These are phyloP conservation scores for Botryotinia globosa DNA, from an alignment of 2,329 filamentous ascomycete genomes.

Conservation along the genomic window DNA sequence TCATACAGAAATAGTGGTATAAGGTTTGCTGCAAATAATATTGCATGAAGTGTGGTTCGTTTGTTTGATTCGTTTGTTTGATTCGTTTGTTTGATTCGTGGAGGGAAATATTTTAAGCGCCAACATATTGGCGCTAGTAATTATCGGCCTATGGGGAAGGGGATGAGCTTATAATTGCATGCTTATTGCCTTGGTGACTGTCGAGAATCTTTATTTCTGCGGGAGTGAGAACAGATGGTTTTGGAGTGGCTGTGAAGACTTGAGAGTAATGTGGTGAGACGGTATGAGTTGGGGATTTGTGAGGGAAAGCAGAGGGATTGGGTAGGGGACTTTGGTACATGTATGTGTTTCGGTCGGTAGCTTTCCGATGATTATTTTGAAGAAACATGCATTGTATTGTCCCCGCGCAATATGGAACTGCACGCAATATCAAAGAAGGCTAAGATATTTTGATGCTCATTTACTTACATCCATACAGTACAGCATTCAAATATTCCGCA, in stretches of 20 bases:
- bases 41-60: neutral
- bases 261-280: neutral
- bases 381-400: neutral
- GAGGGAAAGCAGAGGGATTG: neutral
- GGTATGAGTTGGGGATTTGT: neutral
- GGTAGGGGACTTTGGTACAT: neutral
- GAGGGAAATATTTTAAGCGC: neutral
- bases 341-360: neutral
- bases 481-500: slow-evolving; percentile 5
- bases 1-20: neutral
- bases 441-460: neutral
- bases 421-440: neutral
- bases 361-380: neutral
- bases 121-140: neutral
- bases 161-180: neutral
- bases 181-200: neutral
- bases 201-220: neutral
- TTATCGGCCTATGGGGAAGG: neutral
- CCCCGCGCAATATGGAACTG: neutral
- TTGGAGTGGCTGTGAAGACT: neutral
- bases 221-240: neutral
- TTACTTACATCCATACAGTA: neutral
- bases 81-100: neutral
- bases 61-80: slow-evolving; percentile 7
- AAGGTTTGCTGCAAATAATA: neutral